Base-by-base conservation (phyloP, 345 rosid genomes). In the Eucalyptus regnans region DNA sequence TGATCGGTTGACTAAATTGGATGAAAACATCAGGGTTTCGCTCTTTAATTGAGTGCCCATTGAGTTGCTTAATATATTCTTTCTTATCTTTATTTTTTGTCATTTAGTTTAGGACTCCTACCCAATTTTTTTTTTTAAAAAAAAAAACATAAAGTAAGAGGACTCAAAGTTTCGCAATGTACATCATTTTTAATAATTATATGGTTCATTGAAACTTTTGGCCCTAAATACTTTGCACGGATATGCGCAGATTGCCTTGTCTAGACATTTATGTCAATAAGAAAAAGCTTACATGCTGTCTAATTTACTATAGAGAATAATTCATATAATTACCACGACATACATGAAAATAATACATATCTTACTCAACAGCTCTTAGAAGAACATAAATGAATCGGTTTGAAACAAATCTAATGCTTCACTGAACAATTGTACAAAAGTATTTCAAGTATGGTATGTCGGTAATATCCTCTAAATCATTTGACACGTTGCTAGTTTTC, bases 241-340 rank as follows among this genome's bases (percentile, higher is more conserved):
- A 37, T 18, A 1, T 71, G 44, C 1, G 25, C 13, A 9, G 2
- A 71, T 71, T 12, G 25, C 25, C 81, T 1, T 10, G 0, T 33
- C 7, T 17, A 18, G 7, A 33, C 4, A 9, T 37, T 15, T 20
- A 71, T 2, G 4, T 33, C 81, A 0, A 71, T 71, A 2, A 33
- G 2, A 33, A 71, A 33, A 33, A 17, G 13, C 23, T 11, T 2
- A 18, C 25, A 9, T 33, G 81, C 13, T 1, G 2, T 18, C 13
- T 9, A 37, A 37, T 22, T 71, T 71, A 37, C 13, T 10, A 2
- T 37, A 41, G 25, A 33, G 22, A 0, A 71, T 18, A 33, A 71
- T 33, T 20, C 1, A 17, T 71, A 71, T 22, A 71, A 71, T 33
- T 71, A 18, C 7, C 7, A 66, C 12, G 12, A 4, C 12, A 66